Percentiles rank a stretch among this genome's conserved stretches.
Evolutionary conservation across 805 yeast genomes (phyloP).

Genomic region (Wickerhamiella siamensis): DNA sequence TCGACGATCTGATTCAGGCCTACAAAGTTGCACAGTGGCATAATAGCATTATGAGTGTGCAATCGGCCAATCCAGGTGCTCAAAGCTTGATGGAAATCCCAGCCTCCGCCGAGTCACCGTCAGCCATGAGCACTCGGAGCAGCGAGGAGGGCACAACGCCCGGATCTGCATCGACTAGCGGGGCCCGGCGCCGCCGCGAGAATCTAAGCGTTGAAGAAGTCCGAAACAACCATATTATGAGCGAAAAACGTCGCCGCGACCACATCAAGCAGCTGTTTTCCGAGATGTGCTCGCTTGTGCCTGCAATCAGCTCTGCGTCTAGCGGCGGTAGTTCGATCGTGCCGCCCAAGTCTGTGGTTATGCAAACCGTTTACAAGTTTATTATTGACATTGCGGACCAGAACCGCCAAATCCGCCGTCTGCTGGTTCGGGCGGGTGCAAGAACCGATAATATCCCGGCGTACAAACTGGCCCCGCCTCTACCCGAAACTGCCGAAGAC

Average conservation of each 20-base stretch:
- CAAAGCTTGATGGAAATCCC: background rate
- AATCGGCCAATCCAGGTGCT: background rate
- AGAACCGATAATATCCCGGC: conserved; percentile 9
- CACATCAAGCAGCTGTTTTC: conserved; percentile 26
- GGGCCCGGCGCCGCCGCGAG: conserved; percentile 14
- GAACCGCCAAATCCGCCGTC: conserved; percentile 18
- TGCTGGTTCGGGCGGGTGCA: conserved; percentile 14
- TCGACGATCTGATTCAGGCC: background rate
- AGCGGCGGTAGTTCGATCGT: conserved; percentile 5
- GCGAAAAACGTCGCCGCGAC: conserved; percentile 30
- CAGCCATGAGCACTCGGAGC: background rate
- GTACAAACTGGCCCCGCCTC: conserved; percentile 4
- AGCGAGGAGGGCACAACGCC: conserved; percentile 2
- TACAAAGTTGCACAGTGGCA: background rate
- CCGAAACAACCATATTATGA: conserved; percentile 27
- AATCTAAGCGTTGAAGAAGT: conserved; percentile 25
- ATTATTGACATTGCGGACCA: conserved; percentile 15
- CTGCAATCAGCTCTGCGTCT: conserved; percentile 14
- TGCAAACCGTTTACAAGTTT: conserved; percentile 19
- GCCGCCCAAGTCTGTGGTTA: conserved; percentile 20
- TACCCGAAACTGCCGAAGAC: background rate
- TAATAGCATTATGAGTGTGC: background rate
- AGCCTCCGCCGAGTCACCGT: background rate
- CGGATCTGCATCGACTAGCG: too few relatives aligned
- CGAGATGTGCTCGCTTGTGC: conserved; percentile 26